A percentile compares a stretch with the other conserved stretches of the same genome.
Conservation (phyloP, 2,329 filamentous ascomycete genomes). For the Cercospora zeina region DNA sequence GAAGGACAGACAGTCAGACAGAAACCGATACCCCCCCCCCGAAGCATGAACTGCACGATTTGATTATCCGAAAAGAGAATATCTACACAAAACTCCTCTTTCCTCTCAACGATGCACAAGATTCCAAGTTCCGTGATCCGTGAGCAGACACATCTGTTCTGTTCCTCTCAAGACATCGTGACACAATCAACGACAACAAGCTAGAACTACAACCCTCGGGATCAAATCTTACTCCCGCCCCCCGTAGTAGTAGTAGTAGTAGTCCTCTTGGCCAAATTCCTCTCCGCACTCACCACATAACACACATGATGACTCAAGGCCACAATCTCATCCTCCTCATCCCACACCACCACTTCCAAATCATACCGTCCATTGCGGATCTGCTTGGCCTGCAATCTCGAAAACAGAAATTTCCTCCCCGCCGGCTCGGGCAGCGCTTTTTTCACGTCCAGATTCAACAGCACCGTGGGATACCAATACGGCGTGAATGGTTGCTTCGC, state of each 20-base stretch:
- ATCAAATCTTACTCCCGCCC: conserved; percentile 25
- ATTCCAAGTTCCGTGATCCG: no score
- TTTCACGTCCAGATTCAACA: conserved; percentile 76
- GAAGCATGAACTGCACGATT: no score
- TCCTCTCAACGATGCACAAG: no score
- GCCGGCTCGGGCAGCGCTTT: conserved; percentile 65
- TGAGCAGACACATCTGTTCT: not conserved
- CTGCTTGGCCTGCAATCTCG: conserved; percentile 64
- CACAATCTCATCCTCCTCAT: conserved; percentile 64
- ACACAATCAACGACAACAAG: not conserved
- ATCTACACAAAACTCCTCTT: no score
- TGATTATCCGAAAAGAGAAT: no score
- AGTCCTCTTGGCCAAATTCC: conserved; percentile 60
- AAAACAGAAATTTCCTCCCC: conserved; percentile 72
- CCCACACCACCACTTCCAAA: conserved; percentile 67
- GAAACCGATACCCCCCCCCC: not conserved
- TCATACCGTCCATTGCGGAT: conserved; percentile 73
- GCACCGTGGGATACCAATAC: conserved; percentile 75
- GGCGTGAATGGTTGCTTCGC: conserved; percentile 38
- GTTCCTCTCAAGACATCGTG: no score
- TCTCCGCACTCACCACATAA: conserved; percentile 62
- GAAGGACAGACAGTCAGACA: not conserved
- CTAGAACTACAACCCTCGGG: not conserved
- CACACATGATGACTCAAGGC: conserved; percentile 68
- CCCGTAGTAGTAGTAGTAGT: no score